phyloP scores from a whole-genome alignment of 1,284 basidiomycete species.

The Ustilago curta region DNA sequence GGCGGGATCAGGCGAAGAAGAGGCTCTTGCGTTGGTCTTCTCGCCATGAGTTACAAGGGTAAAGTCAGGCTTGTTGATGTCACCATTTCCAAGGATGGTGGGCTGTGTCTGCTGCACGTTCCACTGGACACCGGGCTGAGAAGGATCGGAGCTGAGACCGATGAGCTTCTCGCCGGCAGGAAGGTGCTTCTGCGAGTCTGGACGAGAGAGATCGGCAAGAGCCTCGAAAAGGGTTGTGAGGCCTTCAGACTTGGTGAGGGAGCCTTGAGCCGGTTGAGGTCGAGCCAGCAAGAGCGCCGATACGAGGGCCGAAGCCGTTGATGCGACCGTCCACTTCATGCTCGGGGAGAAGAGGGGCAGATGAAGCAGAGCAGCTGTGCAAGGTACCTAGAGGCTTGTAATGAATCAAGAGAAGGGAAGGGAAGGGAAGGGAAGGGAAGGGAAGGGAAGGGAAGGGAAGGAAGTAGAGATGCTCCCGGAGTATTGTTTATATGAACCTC shows the following conservation, averaged over 20 bases:
- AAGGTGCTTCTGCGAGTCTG: constrained; percentile 35
- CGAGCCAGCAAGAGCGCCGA: constrained; percentile 28
- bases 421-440: no score
- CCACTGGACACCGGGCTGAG: constrained; percentile 43
- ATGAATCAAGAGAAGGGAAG: not conserved
- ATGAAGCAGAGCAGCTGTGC: not conserved
- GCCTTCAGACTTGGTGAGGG: constrained; percentile 35
- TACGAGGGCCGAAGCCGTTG: constrained; percentile 30
- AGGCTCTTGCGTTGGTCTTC: not conserved
- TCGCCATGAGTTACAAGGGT: constrained; percentile 36
- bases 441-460: not conserved
- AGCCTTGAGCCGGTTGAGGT: constrained; percentile 28
- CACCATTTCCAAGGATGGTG: constrained; percentile 27
- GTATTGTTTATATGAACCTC: not conserved
- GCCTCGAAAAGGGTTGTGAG: constrained; percentile 41
- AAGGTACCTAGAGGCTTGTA: not conserved
- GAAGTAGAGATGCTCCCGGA: not conserved
- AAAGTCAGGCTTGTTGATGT: constrained; percentile 38
- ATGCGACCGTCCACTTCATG: constrained; percentile 26
- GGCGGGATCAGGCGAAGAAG: constrained; percentile 7
- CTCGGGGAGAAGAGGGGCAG: not conserved
- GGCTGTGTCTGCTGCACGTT: constrained; percentile 23
- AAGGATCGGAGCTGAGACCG: constrained; percentile 28
- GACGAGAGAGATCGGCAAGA: constrained; percentile 47
- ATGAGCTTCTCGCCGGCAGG: constrained; percentile 13